Evolutionary conservation across 805 yeast genomes (phyloP).

Genomic region (Candida multigemmis): DNA sequence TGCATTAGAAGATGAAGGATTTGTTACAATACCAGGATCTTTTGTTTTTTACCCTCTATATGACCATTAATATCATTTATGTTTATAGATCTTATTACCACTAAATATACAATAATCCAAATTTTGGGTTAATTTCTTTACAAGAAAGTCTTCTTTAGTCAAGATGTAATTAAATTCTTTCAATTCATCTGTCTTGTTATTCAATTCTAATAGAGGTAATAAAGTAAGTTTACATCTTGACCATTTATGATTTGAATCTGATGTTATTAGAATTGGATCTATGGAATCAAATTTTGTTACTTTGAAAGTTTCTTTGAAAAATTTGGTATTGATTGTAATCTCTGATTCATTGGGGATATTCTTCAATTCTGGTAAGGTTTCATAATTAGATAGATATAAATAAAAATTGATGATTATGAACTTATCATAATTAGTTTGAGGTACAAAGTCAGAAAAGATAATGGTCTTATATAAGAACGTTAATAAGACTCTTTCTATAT

Average conservation of each 20-base stretch:
- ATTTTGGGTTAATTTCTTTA: constrained; percentile 9
- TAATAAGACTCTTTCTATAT: constrained; percentile 8
- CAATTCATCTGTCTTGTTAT: constrained; percentile 24
- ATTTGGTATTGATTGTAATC: constrained; percentile 18
- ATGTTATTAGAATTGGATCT: constrained; percentile 9
- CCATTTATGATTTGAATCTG: constrained; percentile 28
- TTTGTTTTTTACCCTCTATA: constrained; percentile 5
- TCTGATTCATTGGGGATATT: constrained; percentile 9
- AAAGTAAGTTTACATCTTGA: constrained; percentile 24
- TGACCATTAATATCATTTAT: too few species aligned
- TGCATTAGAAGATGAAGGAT: constrained; percentile 18
- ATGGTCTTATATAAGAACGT: constrained; percentile 11
- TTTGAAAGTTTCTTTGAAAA: constrained; percentile 23
- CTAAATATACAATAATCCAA: constrained; percentile 25
- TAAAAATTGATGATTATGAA: constrained; percentile 7
- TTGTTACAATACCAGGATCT: constrained; percentile 15
- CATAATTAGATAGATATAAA: constrained; percentile 1
- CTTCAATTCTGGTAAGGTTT: constrained; percentile 3
- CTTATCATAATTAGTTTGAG: constrained; percentile 6
- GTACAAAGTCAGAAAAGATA: constrained; percentile 4
- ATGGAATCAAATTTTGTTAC: constrained; percentile 7
- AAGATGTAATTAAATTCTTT: constrained; percentile 18
- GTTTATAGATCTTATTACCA: constrained; percentile 24
- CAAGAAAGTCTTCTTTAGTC: constrained; percentile 5
- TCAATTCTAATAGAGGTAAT: constrained; percentile 25